Evolutionary conservation across 768 basidiomycete genomes (phyloP), one percentile per base, ranked within the genome.

Genomic region (Tremella yokohamensis): DNA sequence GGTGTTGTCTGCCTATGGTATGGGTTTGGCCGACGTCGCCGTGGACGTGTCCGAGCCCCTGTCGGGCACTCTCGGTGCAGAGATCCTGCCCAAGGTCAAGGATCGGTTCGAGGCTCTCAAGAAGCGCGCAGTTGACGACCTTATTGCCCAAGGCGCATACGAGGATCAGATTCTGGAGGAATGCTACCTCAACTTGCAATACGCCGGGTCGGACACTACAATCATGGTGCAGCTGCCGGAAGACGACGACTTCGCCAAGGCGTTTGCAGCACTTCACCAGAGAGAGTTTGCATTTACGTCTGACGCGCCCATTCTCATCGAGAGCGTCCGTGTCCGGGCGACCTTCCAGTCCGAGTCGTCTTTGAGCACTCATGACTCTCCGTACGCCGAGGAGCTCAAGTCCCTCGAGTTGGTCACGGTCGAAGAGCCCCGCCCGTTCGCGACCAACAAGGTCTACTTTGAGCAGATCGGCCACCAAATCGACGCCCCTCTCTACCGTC

Each of bases 311-410:
- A 84, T 90, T 55, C 22, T 45, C 42, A 88, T 96, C 9, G 93
- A 96, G 72, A 92, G 94, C 77, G 79, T 96, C 79, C 92, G 92
- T 89, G 88, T 91, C 4, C 87, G 89, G 48, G 91, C 90, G 2
- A 87, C 90, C 40, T 91, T 92, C 47, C 26, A 34, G 16, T 18
- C 22, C 25, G 22, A 34, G 37, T 24, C 22, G 26, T 34, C 25
- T 8, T 19, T 34, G n/a, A 34, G 29, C 29, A 34, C 29, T 6
- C 11, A 4, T 11, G 29, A 4, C 29, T 34, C 29, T 4, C 29
- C 29, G 29, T 34, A 34, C 29, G 26, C 19, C 20, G 51, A 52
- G 18, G 51, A 52, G 38, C 51, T 52, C 16, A 34, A 34, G 11
- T 3, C 51, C n/a, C 29, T 34, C 4, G 29, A 34, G 29, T 34